Base-by-base conservation (phyloP, 2,329 filamentous ascomycete species). In the Calonectria pauciramosa region DNA sequence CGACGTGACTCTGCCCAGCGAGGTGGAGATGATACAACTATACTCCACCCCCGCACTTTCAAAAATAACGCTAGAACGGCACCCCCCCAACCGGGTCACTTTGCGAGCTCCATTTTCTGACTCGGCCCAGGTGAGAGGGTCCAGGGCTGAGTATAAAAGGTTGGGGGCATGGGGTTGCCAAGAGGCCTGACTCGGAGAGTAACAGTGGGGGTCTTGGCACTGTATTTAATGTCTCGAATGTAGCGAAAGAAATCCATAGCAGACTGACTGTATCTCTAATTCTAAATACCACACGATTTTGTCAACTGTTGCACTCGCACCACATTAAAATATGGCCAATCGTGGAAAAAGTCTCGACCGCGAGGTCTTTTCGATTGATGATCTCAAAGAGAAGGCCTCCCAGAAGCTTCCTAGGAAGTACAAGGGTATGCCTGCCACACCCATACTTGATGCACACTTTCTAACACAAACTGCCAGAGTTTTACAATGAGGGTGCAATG, bases 361-460 rank as follows among this genome's bases (percentile, higher is more conserved):
- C 4, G 52, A 70, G 68, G 56, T 70, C 68, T 70, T 64, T 14
- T 70, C 54, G 14, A 70, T 70, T n/a, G 23, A 70, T 13, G 54
- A 70, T 20, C 56, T 70, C 23, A 70, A 70, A 30, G 52, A 49
- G 6, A 49, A 47, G 28, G 68, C 38, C 5, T 70, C 68, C 0
- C 9, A 51, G 41, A 70, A 70, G 28, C 28, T 70, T 38, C 51
- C 68, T 5, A 28, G 30, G 14, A 18, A 20, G 52, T 70, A 70
- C 41, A 38, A 47, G 52, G 68, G 68, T 70, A 13, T 36, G 23
- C 14, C n/a, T 14, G 7, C 8, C n/a, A 23, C 7, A 11, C 18
- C 14, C 13, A 4, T 9, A 4, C 6, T 4, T 23, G 23, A 41
- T 4, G n/a, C 11, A 20, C 10, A n/a, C 32, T 63, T 20, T 7